A percentile compares a stretch with the other conserved stretches of the same genome.
These are phyloP conservation scores for Phaeosphaeriaceae sp. DNA, from an alignment of 2,329 filamentous ascomycete species.

Conservation along the genomic window DNA sequence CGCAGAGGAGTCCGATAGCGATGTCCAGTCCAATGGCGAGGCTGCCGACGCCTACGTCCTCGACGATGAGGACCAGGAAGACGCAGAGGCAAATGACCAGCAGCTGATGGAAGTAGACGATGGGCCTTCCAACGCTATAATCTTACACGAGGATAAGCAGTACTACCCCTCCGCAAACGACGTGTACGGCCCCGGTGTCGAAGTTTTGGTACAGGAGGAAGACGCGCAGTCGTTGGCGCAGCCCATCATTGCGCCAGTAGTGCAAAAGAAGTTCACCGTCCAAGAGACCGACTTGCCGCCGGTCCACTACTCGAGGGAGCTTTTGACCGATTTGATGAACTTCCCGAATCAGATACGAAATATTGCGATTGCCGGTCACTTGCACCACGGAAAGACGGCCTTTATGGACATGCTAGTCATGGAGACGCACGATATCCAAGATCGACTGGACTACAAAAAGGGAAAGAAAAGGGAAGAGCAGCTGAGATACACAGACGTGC, in stretches of 20 bases:
- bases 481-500: constrained; percentile 91
- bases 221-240: constrained; percentile 91
- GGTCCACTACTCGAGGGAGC: constrained; percentile 85
- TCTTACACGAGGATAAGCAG: constrained; percentile 98
- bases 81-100: constrained; percentile 64
- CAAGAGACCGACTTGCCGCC: constrained; percentile 89
- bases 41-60: constrained; percentile 81
- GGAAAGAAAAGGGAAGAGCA: constrained; percentile 87
- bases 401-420: constrained; percentile 98
- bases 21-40: constrained; percentile 77
- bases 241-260: constrained; percentile 90
- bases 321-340: constrained; percentile 96
- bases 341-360: constrained; percentile 95
- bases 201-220: constrained; percentile 95
- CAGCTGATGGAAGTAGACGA: constrained; percentile 95
- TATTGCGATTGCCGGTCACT: constrained; percentile 85
- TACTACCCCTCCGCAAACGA: constrained; percentile 99
- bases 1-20: constrained; percentile 88
- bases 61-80: constrained; percentile 61
- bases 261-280: constrained; percentile 94
- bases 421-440: constrained; percentile 88
- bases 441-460: constrained; percentile 78
- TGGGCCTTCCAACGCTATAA: constrained; percentile 92
- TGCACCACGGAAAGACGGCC: constrained; percentile 97
- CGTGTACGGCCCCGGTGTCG: constrained; percentile 91